Evolutionary conservation across 768 basidiomycete species (phyloP), one percentile per base, ranked within the genome.

Genomic region (Gelatoporia subvermispora): DNA sequence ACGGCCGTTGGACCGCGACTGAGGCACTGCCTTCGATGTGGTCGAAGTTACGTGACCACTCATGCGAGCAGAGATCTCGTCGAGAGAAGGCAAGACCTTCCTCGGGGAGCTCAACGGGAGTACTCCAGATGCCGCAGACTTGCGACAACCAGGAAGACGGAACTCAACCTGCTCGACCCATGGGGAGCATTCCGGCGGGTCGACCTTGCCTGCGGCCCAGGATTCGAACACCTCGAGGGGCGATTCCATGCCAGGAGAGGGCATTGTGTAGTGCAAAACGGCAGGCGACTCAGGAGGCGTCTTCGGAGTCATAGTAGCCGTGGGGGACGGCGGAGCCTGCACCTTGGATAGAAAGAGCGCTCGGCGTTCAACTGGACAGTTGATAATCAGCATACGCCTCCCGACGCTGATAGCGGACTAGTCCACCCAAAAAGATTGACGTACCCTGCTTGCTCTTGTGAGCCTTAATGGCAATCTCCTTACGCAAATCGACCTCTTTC

Each of bases 321-420:
- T 74, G 9, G 82, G 76, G 8, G 79, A 82, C 2, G 82, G 80
- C 18, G 82, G 78, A n/a, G 81, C 81, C 35, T 77, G 71, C 37
- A 91, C 68, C 65, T 83, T 90, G 50, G 82, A 84, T 22, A 90
- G 68, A 69, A 91, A 90, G 49, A 77, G 72, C 3, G 85, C 82
- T 23, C 88, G 83, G 45, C 89, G 77, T 64, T 86, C 84, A 52
- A 55, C 52, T 48, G 41, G 52, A 22, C 39, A 49, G 28, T 47
- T 17, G 41, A 31, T 35, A 43, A 41, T 39, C 35, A 24, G 40
- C 16, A 41, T 40, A 17, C 44, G 34, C n/a, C n/a, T 11, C 13
- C 25, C 35, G 17, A 28, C 11, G 41, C 11, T 43, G 21, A 25
- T 16, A 7, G 22, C 15, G 35, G 20, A 50, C 31, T 13, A 18